Conservation (phyloP, 148 eudicot genomes). For the Spergularia marina region DNA sequence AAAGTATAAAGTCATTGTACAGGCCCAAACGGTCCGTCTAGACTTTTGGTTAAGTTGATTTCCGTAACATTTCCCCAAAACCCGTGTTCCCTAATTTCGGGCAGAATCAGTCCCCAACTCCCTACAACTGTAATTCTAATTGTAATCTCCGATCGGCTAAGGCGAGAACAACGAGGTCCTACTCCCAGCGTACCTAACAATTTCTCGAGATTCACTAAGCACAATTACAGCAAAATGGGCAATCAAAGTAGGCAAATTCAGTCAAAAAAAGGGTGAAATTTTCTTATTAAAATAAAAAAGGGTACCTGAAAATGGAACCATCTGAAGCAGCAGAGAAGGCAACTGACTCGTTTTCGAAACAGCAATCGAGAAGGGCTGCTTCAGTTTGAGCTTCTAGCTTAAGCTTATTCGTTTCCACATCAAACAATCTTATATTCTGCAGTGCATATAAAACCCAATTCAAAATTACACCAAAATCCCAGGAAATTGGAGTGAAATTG, state of each 20-base stretch:
- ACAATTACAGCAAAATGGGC: neutral
- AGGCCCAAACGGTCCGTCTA: too few species aligned
- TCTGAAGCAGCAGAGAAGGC: constrained; percentile 59
- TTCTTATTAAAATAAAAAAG: neutral
- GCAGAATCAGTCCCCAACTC: too few species aligned
- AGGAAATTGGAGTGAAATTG: neutral
- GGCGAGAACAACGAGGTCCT: too few species aligned
- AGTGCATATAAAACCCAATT: neutral
- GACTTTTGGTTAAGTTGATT: too few species aligned
- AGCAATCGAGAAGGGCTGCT: constrained; percentile 73
- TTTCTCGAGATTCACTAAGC: neutral
- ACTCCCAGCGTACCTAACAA: neutral
- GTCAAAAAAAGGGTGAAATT: neutral
- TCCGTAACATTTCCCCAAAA: too few species aligned
- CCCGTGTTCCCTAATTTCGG: too few species aligned
- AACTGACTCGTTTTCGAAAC: constrained; percentile 52
- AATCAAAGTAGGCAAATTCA: neutral
- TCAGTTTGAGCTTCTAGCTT: constrained; percentile 51
- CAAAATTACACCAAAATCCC: neutral
- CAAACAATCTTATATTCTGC: constrained; percentile 68
- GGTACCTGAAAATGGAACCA: constrained; percentile 63
- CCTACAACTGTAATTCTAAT: too few species aligned
- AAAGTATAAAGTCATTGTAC: too few species aligned
- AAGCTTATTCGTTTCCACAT: constrained; percentile 48
- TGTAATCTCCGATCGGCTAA: too few species aligned